Percentiles rank a stretch among this genome's conserved stretches.
These are phyloP conservation scores for Chaetomium sp. DNA, from an alignment of 2,329 filamentous ascomycete genomes.

Conservation along the genomic window DNA sequence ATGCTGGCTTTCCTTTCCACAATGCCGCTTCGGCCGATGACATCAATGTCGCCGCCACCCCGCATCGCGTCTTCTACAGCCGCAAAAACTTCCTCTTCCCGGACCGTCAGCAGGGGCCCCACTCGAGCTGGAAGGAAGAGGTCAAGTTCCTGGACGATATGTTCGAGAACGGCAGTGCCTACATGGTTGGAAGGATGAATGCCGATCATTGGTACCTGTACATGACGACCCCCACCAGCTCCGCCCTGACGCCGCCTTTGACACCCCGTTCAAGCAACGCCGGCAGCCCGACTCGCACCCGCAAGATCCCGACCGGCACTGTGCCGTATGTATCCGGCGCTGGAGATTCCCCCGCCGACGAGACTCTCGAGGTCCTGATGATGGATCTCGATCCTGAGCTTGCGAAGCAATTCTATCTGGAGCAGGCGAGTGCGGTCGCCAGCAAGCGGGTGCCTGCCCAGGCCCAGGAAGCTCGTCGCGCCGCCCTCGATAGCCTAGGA, in stretches of 20 bases:
- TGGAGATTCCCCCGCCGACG: conserved; percentile 63
- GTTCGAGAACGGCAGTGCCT: conserved; percentile 90
- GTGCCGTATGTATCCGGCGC: conserved; percentile 44
- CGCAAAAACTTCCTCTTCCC: conserved; percentile 98
- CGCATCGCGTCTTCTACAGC: conserved; percentile 97
- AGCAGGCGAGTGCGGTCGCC: conserved; percentile 83
- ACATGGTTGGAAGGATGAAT: conserved; percentile 99
- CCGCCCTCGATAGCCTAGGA: conserved; percentile 61
- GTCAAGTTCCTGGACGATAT: conserved; percentile 89
- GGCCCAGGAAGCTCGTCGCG: conserved; percentile 63
- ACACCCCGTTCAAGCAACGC: conserved; percentile 60
- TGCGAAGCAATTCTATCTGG: conserved; percentile 70
- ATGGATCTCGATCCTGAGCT: conserved; percentile 69
- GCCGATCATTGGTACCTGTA: conserved; percentile 99
- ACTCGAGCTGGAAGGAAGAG: conserved; percentile 97
- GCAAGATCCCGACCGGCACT: conserved; percentile 58
- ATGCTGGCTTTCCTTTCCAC: conserved; percentile 86
- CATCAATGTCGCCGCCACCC: conserved; percentile 75
- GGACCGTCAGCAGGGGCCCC: conserved; percentile 88
- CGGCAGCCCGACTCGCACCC: conserved; percentile 48
- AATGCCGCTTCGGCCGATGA: conserved; percentile 67
- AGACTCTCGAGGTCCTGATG: conserved; percentile 76
- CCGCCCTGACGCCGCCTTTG: conserved; percentile 74
- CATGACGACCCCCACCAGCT: conserved; percentile 80
- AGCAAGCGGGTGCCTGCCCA: conserved; percentile 74